These are phyloP conservation scores for Urostyla sp. DNA, from an alignment of 73 alveolate genomes.

Conservation along the genomic window DNA sequence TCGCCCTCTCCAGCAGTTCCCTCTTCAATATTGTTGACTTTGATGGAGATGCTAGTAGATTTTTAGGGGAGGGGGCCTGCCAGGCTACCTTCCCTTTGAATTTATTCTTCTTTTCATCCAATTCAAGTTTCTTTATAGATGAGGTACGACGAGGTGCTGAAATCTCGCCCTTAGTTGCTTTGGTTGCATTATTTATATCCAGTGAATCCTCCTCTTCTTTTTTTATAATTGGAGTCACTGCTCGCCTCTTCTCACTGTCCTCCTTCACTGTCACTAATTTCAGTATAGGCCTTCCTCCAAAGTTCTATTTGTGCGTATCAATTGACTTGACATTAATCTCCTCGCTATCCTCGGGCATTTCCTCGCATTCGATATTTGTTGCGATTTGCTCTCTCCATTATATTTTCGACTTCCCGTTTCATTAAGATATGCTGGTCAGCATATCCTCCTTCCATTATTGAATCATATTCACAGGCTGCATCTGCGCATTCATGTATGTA, in stretches of 20 bases:
- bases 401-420: background rate
- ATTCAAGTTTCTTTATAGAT: conserved; percentile 26
- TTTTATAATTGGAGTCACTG: conserved; percentile 35
- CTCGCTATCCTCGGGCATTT: background rate
- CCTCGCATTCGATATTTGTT: conserved; percentile 1
- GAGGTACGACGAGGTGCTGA: conserved; percentile 3
- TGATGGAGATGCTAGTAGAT: background rate
- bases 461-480: conserved; percentile 41
- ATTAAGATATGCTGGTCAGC: conserved; percentile 2
- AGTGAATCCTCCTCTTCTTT: background rate
- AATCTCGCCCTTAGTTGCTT: background rate
- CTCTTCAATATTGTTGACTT: conserved; percentile 3
- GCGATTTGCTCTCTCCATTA: conserved; percentile 36
- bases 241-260: background rate
- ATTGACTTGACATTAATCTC: background rate
- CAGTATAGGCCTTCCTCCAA: conserved; percentile 18
- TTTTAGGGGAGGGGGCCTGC: conserved; percentile 43
- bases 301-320: conserved; percentile 12
- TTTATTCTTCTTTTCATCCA: conserved; percentile 22
- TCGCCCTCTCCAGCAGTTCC: conserved; percentile 46
- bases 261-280: conserved; percentile 28
- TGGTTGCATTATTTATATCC: background rate
- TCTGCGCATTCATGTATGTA: conserved; percentile 64
- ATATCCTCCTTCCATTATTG: conserved; percentile 55
- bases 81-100: conserved; percentile 44